Percentiles rank a stretch among this genome's conserved stretches.
phyloP scores from a whole-genome alignment of 768 basidiomycete species.

The Collybiopsis luxurians region DNA sequence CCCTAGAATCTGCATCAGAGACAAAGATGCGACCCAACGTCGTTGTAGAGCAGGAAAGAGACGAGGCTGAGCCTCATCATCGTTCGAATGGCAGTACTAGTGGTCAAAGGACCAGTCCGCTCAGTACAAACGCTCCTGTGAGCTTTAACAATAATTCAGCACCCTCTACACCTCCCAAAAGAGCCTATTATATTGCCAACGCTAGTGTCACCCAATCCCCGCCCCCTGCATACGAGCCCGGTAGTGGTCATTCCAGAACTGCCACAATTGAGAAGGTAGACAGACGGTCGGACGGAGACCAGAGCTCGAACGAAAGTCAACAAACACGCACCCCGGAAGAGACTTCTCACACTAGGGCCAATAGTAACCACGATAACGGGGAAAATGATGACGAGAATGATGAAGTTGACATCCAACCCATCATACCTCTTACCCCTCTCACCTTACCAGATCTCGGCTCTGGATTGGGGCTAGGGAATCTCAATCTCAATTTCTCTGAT shows the following conservation, averaged over 20 bases:
- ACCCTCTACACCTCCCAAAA: conserved; percentile 27
- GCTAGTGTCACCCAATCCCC: conserved; percentile 28
- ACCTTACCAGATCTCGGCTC: conserved; percentile 3
- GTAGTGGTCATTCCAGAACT: too few relatives aligned
- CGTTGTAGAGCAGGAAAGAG: background rate
- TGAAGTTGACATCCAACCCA: background rate
- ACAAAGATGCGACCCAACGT: conserved; percentile 2
- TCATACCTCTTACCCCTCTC: conserved; percentile 1
- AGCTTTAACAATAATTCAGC: conserved; percentile 17
- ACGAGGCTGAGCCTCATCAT: background rate
- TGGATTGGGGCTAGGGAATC: background rate
- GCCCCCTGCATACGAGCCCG: conserved; percentile 41
- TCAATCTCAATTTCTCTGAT: background rate
- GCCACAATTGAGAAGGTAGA: background rate
- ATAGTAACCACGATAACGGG: background rate
- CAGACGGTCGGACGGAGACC: background rate
- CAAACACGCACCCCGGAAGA: background rate
- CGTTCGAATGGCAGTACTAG: conserved; percentile 1
- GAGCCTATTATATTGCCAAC: conserved; percentile 42
- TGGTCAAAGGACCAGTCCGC: conserved; percentile 3
- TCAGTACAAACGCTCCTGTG: conserved; percentile 7
- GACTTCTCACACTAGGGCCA: background rate
- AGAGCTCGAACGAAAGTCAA: background rate
- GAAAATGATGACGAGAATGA: background rate
- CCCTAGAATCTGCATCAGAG: background rate